Percentiles rank a stretch among this genome's conserved stretches.
phyloP scores from a whole-genome alignment of 2,329 filamentous ascomycete species.

The Magnaporthiopsis rhizophila region DNA sequence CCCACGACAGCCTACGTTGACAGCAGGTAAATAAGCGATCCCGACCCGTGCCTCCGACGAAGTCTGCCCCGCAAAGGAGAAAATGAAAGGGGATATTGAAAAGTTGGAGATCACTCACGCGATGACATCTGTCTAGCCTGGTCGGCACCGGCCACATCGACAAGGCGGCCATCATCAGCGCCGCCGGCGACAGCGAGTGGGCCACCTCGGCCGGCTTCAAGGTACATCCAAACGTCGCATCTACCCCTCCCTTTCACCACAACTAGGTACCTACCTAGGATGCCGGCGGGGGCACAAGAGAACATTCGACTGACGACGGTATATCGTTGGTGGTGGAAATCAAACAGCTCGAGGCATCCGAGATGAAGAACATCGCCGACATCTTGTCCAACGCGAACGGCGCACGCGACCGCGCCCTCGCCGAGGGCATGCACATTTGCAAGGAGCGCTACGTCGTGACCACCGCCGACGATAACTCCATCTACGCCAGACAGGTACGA shows the following conservation, averaged over 20 bases:
- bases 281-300: neutral
- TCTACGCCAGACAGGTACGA: slow-evolving; percentile 80
- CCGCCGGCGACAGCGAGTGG: slow-evolving; percentile 74
- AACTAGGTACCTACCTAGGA: neutral
- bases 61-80: neutral
- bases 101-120: neutral
- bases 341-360: slow-evolving; percentile 44
- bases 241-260: neutral
- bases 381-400: slow-evolving; percentile 38
- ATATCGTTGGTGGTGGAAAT: neutral
- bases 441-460: slow-evolving; percentile 74
- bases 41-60: neutral
- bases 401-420: slow-evolving; percentile 57
- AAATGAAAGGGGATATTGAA: slow-evolving; percentile 4
- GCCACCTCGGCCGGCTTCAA: slow-evolving; percentile 62
- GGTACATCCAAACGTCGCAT: slow-evolving; percentile 41
- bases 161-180: slow-evolving; percentile 77
- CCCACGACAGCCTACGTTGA: slow-evolving; percentile 39
- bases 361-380: slow-evolving; percentile 50
- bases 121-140: slow-evolving; percentile 48
- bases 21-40: slow-evolving; percentile 31
- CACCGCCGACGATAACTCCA: slow-evolving; percentile 65
- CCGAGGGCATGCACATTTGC: slow-evolving; percentile 65
- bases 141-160: slow-evolving; percentile 72
- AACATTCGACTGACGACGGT: slow-evolving; percentile 18